These are phyloP conservation scores for Komagataella pastoris DNA, from an alignment of 805 yeast species.

Conservation along the genomic window DNA sequence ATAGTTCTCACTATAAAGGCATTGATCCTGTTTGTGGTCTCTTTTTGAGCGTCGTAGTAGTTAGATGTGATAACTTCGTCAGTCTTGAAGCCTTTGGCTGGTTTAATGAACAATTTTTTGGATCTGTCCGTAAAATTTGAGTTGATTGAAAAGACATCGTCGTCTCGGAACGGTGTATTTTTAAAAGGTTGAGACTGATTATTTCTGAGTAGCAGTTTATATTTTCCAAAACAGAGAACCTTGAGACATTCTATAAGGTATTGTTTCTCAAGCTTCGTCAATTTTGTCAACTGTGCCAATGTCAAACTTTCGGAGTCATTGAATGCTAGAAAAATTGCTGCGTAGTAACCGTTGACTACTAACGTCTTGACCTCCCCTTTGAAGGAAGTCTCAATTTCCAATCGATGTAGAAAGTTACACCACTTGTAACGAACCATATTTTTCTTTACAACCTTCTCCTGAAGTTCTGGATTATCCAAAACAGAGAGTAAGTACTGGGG, in stretches of 20 bases:
- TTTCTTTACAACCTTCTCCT: not conserved
- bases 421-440: not conserved
- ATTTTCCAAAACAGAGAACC: not conserved
- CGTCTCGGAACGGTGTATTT: not conserved
- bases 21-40: not conserved
- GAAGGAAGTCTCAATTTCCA: not conserved
- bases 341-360: not conserved
- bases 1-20: slow-evolving; percentile 1
- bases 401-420: not conserved
- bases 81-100: not conserved
- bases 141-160: not conserved
- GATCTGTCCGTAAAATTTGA: not conserved
- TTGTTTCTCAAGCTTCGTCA: not conserved
- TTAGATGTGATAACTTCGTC: not conserved
- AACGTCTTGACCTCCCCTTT: not conserved
- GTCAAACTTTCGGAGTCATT: not conserved
- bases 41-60: not conserved
- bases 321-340: slow-evolving; percentile 1
- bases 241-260: not conserved
- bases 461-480: not conserved
- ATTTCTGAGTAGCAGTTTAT: not conserved
- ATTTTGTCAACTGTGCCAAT: not conserved
- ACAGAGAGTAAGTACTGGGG: not conserved
- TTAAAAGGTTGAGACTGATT: not conserved
- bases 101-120: not conserved